Percentiles rank a stretch among this genome's conserved stretches.
phyloP scores from a whole-genome alignment of 148 eudicot species.

The Rhododendron ovatum region DNA sequence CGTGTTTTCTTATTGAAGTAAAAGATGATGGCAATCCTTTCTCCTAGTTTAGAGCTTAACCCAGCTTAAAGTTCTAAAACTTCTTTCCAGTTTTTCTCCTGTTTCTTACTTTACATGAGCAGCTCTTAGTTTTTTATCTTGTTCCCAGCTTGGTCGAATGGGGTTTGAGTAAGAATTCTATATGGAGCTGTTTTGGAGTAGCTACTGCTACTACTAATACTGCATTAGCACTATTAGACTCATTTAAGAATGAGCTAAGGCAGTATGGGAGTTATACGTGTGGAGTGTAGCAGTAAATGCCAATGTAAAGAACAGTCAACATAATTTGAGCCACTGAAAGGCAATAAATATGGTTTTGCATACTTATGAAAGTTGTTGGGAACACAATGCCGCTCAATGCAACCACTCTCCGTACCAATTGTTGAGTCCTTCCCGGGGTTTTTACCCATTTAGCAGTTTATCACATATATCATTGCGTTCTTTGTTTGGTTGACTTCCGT shows the following conservation, averaged over 20 bases:
- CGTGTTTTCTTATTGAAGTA: neutral
- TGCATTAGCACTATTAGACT: neutral
- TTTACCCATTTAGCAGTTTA: neutral
- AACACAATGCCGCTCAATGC: neutral
- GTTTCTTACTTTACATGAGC: neutral
- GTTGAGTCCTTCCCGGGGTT: neutral
- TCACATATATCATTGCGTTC: neutral
- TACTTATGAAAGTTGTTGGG: neutral
- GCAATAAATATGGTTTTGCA: neutral
- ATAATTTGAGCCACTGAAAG: neutral
- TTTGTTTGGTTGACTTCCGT: neutral
- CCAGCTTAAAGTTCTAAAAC: neutral
- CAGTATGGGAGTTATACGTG: neutral
- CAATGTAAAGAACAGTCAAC: neutral
- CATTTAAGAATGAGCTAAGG: neutral
- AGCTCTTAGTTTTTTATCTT: neutral
- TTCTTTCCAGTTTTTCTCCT: neutral
- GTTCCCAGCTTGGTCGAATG: neutral
- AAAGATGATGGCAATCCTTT: neutral
- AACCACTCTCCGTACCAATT: neutral
- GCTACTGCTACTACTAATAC: neutral
- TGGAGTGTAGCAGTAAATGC: neutral
- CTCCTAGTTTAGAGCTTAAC: neutral
- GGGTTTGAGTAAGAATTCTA: neutral
- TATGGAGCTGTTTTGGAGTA: neutral